A percentile compares a stretch with the other conserved stretches of the same genome.
Evolutionary conservation across 805 yeast species (phyloP).

Genomic region (Maudiozyma barnettii): DNA sequence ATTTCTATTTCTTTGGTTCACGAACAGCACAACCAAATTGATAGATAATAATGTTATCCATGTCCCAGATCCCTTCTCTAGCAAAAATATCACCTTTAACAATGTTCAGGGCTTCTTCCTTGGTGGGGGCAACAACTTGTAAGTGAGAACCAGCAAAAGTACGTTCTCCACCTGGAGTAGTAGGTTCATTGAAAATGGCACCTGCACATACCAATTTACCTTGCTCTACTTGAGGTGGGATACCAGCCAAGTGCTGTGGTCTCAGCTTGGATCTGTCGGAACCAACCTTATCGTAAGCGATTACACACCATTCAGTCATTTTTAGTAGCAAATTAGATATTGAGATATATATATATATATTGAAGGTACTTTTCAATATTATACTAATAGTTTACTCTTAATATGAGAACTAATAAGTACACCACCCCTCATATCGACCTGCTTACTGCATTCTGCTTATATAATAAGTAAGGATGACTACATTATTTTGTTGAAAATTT

Average conservation of each 20-base stretch:
- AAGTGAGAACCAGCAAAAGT: constrained; percentile 61
- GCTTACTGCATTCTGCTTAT: no score
- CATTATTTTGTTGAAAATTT: no score
- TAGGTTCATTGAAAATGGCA: constrained; percentile 41
- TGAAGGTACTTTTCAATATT: no score
- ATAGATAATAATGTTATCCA: constrained; percentile 48
- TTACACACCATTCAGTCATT: constrained; percentile 56
- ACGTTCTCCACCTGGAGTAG: constrained; percentile 32
- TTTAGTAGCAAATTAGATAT: no score
- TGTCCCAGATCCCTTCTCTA: constrained; percentile 66
- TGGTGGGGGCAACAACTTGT: constrained; percentile 53
- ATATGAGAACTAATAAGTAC: no score
- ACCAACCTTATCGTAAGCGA: constrained; percentile 61
- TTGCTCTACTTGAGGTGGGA: constrained; percentile 35
- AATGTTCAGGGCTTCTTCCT: constrained; percentile 55
- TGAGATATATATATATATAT: no score
- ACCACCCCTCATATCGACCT: no score
- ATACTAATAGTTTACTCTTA: no score
- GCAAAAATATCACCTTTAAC: constrained; percentile 56
- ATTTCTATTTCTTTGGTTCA: constrained; percentile 25
- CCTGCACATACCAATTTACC: constrained; percentile 43
- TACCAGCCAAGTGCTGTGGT: constrained; percentile 42
- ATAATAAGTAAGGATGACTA: no score
- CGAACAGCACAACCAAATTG: constrained; percentile 45
- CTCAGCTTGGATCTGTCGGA: constrained; percentile 46